A percentile compares a stretch with the other conserved stretches of the same genome.
phyloP scores from a whole-genome alignment of 1,139 yeast genomes.

The Taphrina communis region DNA sequence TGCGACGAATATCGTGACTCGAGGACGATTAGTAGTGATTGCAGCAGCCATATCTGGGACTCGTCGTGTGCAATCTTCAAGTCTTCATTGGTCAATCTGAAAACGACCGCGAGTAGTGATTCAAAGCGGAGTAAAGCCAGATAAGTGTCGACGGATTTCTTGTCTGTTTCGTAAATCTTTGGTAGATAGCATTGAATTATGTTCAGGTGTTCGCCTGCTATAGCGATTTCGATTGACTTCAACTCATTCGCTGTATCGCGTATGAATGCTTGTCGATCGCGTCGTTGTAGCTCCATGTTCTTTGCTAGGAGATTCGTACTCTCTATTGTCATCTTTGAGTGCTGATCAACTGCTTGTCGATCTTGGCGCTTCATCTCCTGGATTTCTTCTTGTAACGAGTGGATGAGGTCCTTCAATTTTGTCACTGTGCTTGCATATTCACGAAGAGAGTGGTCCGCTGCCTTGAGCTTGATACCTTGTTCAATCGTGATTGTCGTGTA shows the following conservation, averaged over 20 bases:
- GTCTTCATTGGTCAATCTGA: background rate
- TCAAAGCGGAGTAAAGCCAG: slow-evolving; percentile 24
- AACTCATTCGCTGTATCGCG: slow-evolving; percentile 44
- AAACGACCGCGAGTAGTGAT: slow-evolving; percentile 28
- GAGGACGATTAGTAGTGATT: background rate
- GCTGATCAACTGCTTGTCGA: slow-evolving; percentile 45
- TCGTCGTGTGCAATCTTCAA: background rate
- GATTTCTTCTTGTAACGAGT: slow-evolving; percentile 50
- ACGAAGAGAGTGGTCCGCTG: slow-evolving; percentile 41
- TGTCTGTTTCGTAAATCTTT: slow-evolving; percentile 32
- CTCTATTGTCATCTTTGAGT: slow-evolving; percentile 45
- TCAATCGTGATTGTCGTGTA: slow-evolving; percentile 43
- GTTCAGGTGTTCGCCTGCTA: slow-evolving; percentile 49
- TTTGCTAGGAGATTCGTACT: slow-evolving; percentile 48
- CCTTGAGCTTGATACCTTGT: slow-evolving; percentile 45
- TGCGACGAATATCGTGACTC: background rate
- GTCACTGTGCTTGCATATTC: slow-evolving; percentile 49
- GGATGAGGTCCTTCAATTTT: slow-evolving; percentile 51
- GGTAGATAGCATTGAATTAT: slow-evolving; percentile 46
- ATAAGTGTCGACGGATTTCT: slow-evolving; percentile 40
- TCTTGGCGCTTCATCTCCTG: slow-evolving; percentile 47
- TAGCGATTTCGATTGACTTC: slow-evolving; percentile 48
- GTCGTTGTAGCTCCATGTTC: slow-evolving; percentile 48
- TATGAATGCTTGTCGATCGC: slow-evolving; percentile 44
- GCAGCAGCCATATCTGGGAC: background rate